Evolutionary conservation across 768 basidiomycete species (phyloP), one percentile per base, ranked within the genome.

Genomic region (Tricholoma terreum): DNA sequence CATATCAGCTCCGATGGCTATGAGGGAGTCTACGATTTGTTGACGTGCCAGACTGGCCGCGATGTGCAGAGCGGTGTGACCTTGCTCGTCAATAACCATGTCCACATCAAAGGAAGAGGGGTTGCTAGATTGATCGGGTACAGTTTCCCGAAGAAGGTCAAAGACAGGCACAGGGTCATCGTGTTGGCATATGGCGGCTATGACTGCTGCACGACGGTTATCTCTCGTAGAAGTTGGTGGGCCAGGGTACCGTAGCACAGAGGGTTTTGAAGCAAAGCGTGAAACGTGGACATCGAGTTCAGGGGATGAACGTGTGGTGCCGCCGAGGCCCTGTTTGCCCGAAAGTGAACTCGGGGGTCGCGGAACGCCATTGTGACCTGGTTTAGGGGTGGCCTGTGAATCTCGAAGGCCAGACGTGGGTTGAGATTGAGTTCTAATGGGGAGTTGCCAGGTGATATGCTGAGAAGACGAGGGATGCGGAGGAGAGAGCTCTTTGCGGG

Each of bases 11-110:
- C 94, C 94, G 46, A 80, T 77, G 1, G 75, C 73, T 57, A 98
- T 80, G 34, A 99, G 80, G 9, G 85, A 83, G 22, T 84, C 82
- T 15, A 92, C 82, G 33, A 82, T 84, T 22, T 80, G 76, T 50
- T 84, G 79, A 19, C 91, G 82, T 0, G 87, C 91, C 50, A 98
- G 78, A 43, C 94, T 91, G 6, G 94, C 87, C 1, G 97, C 95
- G 59, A 98, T 82, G 69, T 99, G 97, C 12, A 99, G 78, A 9
- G 95, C 89, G 0, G 94, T 93, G 70, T 99, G 97, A 0, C 93
- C 92, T 65, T 94, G 89, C 61, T 97, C 92, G 65, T 99, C 97
- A 40, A 99, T 81, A 40, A 96, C 79, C n/a, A 82, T 79, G 67
- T 98, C 90, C 49, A 92, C 75, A 57, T 94, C 92, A 35, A 78